phyloP scores from a whole-genome alignment of 345 rosid species.

The Barbarea vulgaris region DNA sequence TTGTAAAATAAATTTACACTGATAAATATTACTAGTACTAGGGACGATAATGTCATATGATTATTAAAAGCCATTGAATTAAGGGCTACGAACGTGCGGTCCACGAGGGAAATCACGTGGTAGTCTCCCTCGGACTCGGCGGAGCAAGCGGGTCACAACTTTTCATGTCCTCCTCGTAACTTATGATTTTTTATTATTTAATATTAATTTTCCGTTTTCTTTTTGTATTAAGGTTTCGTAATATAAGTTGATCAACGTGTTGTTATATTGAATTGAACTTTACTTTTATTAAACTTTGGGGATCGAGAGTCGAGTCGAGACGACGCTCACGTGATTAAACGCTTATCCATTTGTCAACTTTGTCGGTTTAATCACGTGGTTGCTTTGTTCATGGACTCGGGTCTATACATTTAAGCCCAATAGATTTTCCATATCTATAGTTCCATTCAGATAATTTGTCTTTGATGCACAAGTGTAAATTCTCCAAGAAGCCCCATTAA shows the following conservation, averaged over 20 bases:
- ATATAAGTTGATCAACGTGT: slow-evolving; percentile 30
- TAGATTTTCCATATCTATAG: neutral
- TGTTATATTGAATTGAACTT: neutral
- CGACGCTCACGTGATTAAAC: slow-evolving; percentile 30
- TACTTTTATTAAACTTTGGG: neutral
- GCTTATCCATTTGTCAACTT: slow-evolving; percentile 18
- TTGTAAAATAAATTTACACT: neutral
- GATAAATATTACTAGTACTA: neutral
- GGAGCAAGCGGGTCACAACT: slow-evolving; percentile 41
- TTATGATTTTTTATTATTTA: slow-evolving; percentile 2
- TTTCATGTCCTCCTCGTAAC: slow-evolving; percentile 41
- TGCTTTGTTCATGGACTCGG: neutral
- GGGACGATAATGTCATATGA: neutral
- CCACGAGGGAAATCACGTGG: slow-evolving; percentile 59
- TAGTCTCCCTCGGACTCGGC: slow-evolving; percentile 45
- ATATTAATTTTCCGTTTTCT: neutral
- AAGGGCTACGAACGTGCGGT: slow-evolving; percentile 47
- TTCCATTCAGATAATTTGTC: neutral
- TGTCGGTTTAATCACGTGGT: slow-evolving; percentile 1
- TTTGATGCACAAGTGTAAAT: neutral
- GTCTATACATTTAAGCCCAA: neutral
- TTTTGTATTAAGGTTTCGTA: slow-evolving; percentile 18
- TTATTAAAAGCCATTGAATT: slow-evolving; percentile 34
- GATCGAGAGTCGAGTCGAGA: slow-evolving; percentile 28
- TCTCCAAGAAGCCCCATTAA: slow-evolving; percentile 12